phyloP scores from a whole-genome alignment of 2,329 filamentous ascomycete genomes.

The Neofusicoccum kwambonambiense region DNA sequence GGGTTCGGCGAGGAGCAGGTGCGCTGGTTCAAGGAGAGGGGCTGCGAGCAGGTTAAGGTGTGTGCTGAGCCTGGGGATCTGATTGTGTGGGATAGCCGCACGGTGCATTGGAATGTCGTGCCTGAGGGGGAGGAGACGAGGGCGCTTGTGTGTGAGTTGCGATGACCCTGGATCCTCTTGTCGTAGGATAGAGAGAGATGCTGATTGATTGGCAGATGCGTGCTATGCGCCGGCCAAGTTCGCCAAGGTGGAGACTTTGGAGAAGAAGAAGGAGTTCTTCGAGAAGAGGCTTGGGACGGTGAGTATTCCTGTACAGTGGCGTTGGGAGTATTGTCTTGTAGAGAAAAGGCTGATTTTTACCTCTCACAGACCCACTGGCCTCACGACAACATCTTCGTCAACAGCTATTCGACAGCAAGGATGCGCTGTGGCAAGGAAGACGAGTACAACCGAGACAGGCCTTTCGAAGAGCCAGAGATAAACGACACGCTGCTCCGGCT shows the following conservation, averaged over 20 bases:
- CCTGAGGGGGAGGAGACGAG: conserved; percentile 33
- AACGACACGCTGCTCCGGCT: neutral
- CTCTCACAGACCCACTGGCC: conserved; percentile 11
- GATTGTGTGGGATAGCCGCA: conserved; percentile 48
- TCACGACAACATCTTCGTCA: conserved; percentile 8
- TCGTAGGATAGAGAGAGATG: neutral
- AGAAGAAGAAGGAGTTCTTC: conserved; percentile 23
- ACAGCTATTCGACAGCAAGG: neutral
- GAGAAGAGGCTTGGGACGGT: conserved; percentile 12
- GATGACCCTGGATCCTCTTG: neutral
- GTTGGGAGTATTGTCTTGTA: too few relatives aligned
- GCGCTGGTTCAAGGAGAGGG: conserved; percentile 43
- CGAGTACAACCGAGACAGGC: neutral
- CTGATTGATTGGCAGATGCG: neutral
- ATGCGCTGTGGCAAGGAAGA: neutral
- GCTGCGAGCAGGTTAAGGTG: conserved; percentile 42
- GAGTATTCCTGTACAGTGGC: neutral
- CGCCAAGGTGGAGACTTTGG: conserved; percentile 18
- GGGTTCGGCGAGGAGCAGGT: conserved; percentile 45
- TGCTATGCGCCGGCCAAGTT: conserved; percentile 13
- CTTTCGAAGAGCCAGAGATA: conserved; percentile 4
- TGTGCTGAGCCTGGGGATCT: conserved; percentile 44
- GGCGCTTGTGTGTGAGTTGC: conserved; percentile 6
- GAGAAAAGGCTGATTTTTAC: neutral
- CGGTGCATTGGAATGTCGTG: conserved; percentile 43